These are phyloP conservation scores for Xylariaceae sp. DNA, from an alignment of 2,329 filamentous ascomycete genomes.

Conservation along the genomic window DNA sequence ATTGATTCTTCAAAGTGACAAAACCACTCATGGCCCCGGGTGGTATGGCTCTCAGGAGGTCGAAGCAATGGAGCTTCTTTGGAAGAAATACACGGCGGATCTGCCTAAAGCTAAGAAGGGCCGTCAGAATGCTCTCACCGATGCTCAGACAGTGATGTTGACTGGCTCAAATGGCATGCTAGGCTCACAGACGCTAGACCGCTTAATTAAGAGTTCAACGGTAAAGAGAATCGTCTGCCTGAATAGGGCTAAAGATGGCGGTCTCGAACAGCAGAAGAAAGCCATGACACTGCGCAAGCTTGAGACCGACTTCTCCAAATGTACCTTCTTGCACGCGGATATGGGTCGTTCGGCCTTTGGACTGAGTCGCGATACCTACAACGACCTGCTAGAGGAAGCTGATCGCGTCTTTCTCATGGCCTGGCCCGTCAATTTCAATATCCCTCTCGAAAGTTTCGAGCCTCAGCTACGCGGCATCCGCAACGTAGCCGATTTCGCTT, in stretches of 20 bases:
- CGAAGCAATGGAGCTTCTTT: conserved; percentile 20
- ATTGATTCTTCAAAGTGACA: conserved; percentile 18
- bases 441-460: conserved; percentile 51
- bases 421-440: conserved; percentile 58
- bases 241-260: conserved; percentile 49
- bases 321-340: conserved; percentile 54
- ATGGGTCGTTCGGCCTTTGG: conserved; percentile 51
- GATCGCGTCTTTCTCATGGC: conserved; percentile 57
- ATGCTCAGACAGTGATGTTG: conserved; percentile 42
- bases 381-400: conserved; percentile 41
- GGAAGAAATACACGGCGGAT: conserved; percentile 31
- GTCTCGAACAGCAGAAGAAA: conserved; percentile 28
- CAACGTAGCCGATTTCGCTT: conserved; percentile 48
- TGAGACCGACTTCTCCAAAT: conserved; percentile 40
- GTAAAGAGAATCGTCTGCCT: conserved; percentile 50
- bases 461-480: conserved; percentile 53
- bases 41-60: conserved; percentile 9
- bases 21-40: background rate
- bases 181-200: conserved; percentile 49
- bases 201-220: conserved; percentile 34
- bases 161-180: conserved; percentile 53
- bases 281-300: conserved; percentile 43
- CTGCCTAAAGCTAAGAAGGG: conserved; percentile 31
- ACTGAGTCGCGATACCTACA: conserved; percentile 42
- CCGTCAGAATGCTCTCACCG: conserved; percentile 12